Conservation (phyloP, 2,329 filamentous ascomycete genomes). For the Microdochium paspali region DNA sequence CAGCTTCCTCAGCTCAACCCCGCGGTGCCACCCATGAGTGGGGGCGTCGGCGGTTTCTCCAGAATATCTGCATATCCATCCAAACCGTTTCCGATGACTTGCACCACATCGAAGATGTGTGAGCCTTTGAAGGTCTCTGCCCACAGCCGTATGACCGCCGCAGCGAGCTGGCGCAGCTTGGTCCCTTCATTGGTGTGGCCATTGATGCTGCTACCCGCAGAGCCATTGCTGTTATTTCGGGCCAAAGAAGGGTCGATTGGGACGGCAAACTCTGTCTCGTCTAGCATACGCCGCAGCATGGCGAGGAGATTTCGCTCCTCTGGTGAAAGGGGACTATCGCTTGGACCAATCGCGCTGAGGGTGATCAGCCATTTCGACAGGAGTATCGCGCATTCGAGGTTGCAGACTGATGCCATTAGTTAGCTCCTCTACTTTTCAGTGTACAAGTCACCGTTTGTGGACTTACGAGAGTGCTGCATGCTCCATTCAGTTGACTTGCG, state of each 20-base stretch:
- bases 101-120: conserved; percentile 51
- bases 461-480: conserved; percentile 51
- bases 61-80: conserved; percentile 48
- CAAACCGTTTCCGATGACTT: conserved; percentile 46
- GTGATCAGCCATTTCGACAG: conserved; percentile 53
- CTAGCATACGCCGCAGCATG: conserved; percentile 47
- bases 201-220: conserved; percentile 16
- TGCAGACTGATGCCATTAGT: conserved; percentile 36
- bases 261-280: conserved; percentile 54
- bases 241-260: conserved; percentile 47
- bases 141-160: conserved; percentile 50
- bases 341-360: conserved; percentile 39
- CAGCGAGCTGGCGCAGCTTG: conserved; percentile 45
- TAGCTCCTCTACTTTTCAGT: not conserved
- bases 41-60: conserved; percentile 34
- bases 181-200: conserved; percentile 34
- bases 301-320: conserved; percentile 47
- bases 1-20: conserved; percentile 13
- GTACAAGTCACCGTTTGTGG: not conserved
- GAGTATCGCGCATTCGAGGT: conserved; percentile 52
- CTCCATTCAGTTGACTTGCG: conserved; percentile 54
- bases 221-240: conserved; percentile 18
- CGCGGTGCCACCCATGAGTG: conserved; percentile 14
- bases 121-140: conserved; percentile 52
- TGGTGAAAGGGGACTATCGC: conserved; percentile 35